phyloP scores from a whole-genome alignment of 768 basidiomycete genomes.

The Lactarius trivialis region DNA sequence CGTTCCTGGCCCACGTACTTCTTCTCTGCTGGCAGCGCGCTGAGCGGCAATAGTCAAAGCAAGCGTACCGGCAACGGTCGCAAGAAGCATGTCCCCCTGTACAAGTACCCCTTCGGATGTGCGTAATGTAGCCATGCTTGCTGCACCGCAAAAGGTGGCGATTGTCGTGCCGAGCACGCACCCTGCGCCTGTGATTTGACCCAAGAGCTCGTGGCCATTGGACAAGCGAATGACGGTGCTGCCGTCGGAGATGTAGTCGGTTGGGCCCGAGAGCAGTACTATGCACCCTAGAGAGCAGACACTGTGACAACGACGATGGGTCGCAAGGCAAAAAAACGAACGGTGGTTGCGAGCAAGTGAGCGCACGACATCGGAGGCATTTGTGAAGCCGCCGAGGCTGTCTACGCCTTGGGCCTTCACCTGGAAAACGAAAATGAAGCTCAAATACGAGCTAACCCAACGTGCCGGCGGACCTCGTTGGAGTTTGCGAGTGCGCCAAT shows the following conservation, averaged over 20 bases:
- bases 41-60: conserved; percentile 58
- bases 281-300: conserved; percentile 54
- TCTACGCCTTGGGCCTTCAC: conserved; percentile 77
- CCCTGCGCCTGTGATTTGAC: conserved; percentile 83
- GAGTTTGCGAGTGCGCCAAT: conserved; percentile 75
- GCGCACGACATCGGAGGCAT: conserved; percentile 66
- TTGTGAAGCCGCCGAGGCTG: conserved; percentile 73
- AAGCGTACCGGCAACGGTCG: conserved; percentile 67
- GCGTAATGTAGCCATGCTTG: conserved; percentile 37
- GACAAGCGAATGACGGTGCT: conserved; percentile 52
- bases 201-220: conserved; percentile 72
- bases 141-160: conserved; percentile 74
- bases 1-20: conserved; percentile 56
- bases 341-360: conserved; percentile 67
- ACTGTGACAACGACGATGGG: background rate
- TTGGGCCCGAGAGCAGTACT: conserved; percentile 70
- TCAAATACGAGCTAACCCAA: background rate
- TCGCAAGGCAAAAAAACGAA: conserved; percentile 32
- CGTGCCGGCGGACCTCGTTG: conserved; percentile 46
- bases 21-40: conserved; percentile 42
- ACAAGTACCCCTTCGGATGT: conserved; percentile 42
- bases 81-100: conserved; percentile 72
- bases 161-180: conserved; percentile 77
- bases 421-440: conserved; percentile 34
- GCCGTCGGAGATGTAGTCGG: conserved; percentile 85